Evolutionary conservation across 139 green algal species (phyloP).

Genomic region (Chlamydomonas sp.): DNA sequence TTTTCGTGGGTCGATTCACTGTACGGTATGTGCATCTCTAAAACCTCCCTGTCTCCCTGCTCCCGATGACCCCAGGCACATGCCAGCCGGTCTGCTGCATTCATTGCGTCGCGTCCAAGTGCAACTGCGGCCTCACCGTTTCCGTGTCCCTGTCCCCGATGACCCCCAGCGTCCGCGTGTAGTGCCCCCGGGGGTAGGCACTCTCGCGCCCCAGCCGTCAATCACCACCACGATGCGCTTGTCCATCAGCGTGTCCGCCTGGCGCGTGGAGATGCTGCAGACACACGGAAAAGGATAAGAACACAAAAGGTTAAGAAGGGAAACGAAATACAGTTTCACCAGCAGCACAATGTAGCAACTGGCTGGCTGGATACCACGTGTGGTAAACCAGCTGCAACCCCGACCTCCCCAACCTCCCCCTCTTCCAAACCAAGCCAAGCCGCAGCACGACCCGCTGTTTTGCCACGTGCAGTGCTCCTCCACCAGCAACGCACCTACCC

Average conservation of each 20-base stretch:
- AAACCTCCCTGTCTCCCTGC: neutral
- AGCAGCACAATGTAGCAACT: no score
- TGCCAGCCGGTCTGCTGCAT: no score
- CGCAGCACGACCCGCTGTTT: neutral
- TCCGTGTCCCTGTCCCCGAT: constrained; percentile 88
- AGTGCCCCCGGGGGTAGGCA: constrained; percentile 81
- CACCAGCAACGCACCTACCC: neutral
- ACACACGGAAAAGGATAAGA: neutral
- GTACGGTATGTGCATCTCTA: neutral
- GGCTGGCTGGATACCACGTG: no score
- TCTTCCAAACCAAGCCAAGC: no score
- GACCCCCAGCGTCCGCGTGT: constrained; percentile 82
- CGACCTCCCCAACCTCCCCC: no score
- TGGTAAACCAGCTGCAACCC: no score
- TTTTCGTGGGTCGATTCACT: no score
- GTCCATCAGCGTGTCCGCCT: constrained; percentile 80
- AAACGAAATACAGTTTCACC: no score
- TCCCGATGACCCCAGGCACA: neutral
- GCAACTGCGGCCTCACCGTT: constrained; percentile 67
- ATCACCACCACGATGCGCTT: constrained; percentile 88
- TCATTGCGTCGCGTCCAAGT: no score
- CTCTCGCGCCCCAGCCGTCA: constrained; percentile 83
- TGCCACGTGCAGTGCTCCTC: no score
- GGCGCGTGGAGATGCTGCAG: constrained; percentile 86
- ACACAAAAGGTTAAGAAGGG: neutral